Percentiles rank a stretch among this genome's conserved stretches.
Conservation (phyloP, 257 asterid genomes). For the Solanum paucissectum region DNA sequence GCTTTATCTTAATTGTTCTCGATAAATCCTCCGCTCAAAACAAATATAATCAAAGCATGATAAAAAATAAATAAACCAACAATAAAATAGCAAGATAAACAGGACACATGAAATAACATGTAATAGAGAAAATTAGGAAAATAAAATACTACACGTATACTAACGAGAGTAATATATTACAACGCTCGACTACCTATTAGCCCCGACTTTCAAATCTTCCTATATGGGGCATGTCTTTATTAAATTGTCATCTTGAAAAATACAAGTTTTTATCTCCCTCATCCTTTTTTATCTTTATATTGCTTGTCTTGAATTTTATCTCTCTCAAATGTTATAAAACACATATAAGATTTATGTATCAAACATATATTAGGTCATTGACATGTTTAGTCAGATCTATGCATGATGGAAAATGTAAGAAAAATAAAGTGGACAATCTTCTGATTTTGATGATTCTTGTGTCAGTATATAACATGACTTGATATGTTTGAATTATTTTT, state of each 20-base stretch:
- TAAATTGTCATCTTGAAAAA: too few species aligned
- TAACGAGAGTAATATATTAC: not conserved
- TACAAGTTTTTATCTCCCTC: too few species aligned
- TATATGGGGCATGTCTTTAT: too few species aligned
- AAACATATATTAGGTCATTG: not conserved
- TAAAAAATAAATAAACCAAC: rapidly evolving
- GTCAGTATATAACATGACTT: not conserved
- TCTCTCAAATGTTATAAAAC: too few species aligned
- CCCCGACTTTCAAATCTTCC: not conserved
- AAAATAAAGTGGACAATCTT: not conserved
- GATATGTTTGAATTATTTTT: not conserved
- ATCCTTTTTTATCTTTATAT: too few species aligned
- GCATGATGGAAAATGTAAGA: not conserved
- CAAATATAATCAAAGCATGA: too few species aligned
- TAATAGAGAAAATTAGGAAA: not conserved
- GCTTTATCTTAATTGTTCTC: too few species aligned
- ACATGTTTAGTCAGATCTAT: not conserved
- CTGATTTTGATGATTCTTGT: not conserved
- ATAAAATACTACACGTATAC: too few species aligned
- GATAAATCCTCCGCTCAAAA: too few species aligned
- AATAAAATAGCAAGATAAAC: too few species aligned
- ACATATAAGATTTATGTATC: not conserved
- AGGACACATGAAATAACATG: too few species aligned
- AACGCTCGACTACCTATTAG: not conserved
- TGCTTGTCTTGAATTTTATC: too few species aligned